Conservation (phyloP, 73 alveolate genomes). For the Blepharisma japonicum region DNA sequence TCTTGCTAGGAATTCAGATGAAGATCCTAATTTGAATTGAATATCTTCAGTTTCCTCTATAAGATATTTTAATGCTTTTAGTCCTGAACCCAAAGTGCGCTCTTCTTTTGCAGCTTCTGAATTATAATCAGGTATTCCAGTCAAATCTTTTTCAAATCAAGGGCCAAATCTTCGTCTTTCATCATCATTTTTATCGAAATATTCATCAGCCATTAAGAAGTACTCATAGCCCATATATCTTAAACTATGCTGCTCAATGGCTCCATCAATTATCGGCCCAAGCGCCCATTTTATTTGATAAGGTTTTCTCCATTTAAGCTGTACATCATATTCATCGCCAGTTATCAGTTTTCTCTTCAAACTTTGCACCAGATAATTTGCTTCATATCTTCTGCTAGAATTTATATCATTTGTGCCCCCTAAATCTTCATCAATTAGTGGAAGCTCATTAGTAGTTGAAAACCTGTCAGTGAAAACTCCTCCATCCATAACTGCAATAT, state of each 20-base stretch:
- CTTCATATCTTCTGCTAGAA: not conserved
- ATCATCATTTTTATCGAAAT: not conserved
- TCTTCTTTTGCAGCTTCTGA: no score
- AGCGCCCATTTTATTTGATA: not conserved
- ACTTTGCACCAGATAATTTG: not conserved
- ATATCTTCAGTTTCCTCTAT: no score
- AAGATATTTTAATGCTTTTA: no score
- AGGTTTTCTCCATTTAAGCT: not conserved
- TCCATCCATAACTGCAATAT: not conserved
- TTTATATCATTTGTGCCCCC: not conserved
- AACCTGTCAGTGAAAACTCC: not conserved
- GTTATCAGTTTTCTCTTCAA: not conserved
- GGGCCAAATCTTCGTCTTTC: constrained; percentile 1
- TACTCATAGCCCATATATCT: not conserved
- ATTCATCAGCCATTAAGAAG: not conserved
- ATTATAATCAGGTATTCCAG: no score
- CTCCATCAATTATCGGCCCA: not conserved
- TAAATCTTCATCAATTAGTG: not conserved
- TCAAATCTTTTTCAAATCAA: not conserved
- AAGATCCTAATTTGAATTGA: no score
- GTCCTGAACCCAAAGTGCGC: no score
- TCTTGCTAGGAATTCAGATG: no score
- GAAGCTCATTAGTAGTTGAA: not conserved
- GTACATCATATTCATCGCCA: not conserved
- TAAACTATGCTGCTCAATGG: not conserved